Conservation (phyloP, 148 eudicot genomes). For the Talinum fruticosum region DNA sequence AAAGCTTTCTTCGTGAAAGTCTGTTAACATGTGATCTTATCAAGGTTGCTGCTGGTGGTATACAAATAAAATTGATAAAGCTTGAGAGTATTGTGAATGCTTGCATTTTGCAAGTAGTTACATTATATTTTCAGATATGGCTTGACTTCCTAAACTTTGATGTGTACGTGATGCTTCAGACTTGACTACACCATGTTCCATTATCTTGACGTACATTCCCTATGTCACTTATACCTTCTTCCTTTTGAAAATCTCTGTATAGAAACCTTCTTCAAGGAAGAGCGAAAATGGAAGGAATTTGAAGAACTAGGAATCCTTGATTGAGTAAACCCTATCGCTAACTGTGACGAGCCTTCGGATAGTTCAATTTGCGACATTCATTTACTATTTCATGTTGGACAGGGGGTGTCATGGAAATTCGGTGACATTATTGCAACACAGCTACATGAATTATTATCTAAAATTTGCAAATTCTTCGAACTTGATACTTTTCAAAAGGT, state of each 20-base stretch:
- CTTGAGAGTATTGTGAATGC: neutral
- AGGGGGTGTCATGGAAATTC: neutral
- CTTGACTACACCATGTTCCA: neutral
- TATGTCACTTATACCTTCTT: neutral
- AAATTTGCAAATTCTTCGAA: neutral
- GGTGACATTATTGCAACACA: neutral
- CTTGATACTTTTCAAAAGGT: neutral
- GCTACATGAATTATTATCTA: neutral
- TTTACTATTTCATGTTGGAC: neutral
- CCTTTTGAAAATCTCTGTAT: neutral
- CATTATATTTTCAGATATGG: neutral
- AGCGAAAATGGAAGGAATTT: neutral
- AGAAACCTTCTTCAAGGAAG: neutral
- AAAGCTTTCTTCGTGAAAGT: neutral
- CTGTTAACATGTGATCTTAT: neutral
- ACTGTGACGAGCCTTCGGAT: neutral
- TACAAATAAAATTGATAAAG: neutral
- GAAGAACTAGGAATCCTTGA: neutral
- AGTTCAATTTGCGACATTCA: neutral
- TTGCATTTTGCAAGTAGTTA: neutral
- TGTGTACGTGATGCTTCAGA: neutral
- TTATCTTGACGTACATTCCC: neutral
- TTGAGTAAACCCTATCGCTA: neutral
- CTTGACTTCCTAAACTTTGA: neutral
- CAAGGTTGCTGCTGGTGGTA: neutral